Conservation (phyloP, 2,329 filamentous ascomycete species). For the Aspergillus awamori region DNA sequence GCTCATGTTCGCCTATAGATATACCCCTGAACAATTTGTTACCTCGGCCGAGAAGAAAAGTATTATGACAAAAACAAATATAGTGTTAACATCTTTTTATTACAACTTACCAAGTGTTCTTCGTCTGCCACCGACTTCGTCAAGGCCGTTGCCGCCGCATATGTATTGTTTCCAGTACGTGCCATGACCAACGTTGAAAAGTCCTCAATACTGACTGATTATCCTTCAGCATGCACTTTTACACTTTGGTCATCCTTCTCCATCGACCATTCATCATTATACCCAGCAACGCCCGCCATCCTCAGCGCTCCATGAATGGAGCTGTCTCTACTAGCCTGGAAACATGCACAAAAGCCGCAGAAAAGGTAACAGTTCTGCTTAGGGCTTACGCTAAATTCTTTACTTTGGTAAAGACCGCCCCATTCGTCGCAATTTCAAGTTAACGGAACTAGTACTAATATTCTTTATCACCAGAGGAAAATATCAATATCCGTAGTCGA, state of each 20-base stretch:
- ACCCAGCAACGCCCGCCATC: too few relatives aligned
- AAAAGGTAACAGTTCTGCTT: not conserved
- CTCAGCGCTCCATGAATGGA: too few relatives aligned
- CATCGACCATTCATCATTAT: not conserved
- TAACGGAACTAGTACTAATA: not conserved
- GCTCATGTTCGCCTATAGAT: not conserved
- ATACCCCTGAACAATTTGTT: not conserved
- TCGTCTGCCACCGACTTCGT: not conserved
- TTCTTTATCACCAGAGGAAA: not conserved
- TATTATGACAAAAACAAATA: not conserved
- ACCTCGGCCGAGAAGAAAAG: not conserved
- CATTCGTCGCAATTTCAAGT: too few relatives aligned
- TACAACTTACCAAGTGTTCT: not conserved
- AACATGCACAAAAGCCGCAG: not conserved
- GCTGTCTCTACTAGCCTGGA: not conserved
- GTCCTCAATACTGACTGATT: too few relatives aligned
- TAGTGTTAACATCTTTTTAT: not conserved
- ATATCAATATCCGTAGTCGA: not conserved
- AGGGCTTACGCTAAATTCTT: not conserved
- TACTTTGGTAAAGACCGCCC: not conserved
- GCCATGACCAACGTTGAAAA: not conserved
- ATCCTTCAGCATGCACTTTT: too few relatives aligned
- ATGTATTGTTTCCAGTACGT: not conserved
- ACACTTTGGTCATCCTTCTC: not conserved
- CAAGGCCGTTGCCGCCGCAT: not conserved